Conservation (phyloP, 768 basidiomycete species). For the Collybia sordida region DNA sequence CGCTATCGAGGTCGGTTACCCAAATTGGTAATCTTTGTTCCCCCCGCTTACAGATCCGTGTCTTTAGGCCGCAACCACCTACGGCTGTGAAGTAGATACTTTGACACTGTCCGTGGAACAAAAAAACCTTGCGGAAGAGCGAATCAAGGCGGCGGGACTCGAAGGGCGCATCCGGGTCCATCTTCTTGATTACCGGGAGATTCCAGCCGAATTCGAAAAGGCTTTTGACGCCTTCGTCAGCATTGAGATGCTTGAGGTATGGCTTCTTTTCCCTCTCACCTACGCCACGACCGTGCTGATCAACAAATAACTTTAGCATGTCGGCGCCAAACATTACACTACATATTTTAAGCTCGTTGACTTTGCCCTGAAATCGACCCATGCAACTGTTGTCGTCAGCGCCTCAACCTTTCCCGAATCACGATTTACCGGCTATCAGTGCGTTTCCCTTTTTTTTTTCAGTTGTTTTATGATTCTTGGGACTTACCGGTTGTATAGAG, state of each 20-base stretch:
- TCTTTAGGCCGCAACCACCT: slow-evolving; percentile 60
- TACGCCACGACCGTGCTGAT: slow-evolving; percentile 46
- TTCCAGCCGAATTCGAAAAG: slow-evolving; percentile 78
- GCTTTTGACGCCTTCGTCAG: slow-evolving; percentile 78
- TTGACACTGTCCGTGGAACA: slow-evolving; percentile 88
- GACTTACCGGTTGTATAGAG: slow-evolving; percentile 30
- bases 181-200: slow-evolving; percentile 88
- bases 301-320: slow-evolving; percentile 35
- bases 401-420: slow-evolving; percentile 72
- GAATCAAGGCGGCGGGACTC: slow-evolving; percentile 71
- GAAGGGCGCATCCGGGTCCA: slow-evolving; percentile 77
- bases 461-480: slow-evolving; percentile 3
- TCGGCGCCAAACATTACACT: slow-evolving; percentile 57
- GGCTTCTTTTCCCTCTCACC: slow-evolving; percentile 8
- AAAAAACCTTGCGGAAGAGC: slow-evolving; percentile 83
- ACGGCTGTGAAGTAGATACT: slow-evolving; percentile 86
- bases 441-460: slow-evolving; percentile 25
- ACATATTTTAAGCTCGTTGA: slow-evolving; percentile 77
- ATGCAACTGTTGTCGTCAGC: slow-evolving; percentile 68
- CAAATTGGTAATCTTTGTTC: neutral
- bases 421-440: slow-evolving; percentile 71
- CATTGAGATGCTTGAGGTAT: slow-evolving; percentile 79
- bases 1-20: slow-evolving; percentile 68
- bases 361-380: slow-evolving; percentile 67
- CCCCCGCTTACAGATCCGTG: neutral